A percentile compares a stretch with the other conserved stretches of the same genome.
These are phyloP conservation scores for Eragrostis nindensis DNA, from an alignment of 176 grass and related monocot species.

Conservation along the genomic window DNA sequence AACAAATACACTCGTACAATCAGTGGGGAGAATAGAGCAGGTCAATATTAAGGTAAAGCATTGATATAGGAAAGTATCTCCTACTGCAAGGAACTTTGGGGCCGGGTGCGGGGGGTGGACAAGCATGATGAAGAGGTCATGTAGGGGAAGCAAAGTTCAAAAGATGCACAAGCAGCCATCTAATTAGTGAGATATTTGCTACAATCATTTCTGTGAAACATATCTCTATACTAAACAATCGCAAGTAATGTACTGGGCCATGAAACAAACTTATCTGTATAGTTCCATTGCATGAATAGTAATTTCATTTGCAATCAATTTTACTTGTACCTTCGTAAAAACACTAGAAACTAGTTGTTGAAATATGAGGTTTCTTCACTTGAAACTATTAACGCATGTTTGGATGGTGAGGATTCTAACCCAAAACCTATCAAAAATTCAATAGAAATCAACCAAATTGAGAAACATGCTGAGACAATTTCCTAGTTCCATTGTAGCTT, in stretches of 20 bases:
- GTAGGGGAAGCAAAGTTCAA: background rate
- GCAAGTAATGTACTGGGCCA: background rate
- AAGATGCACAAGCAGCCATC: background rate
- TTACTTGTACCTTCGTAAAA: background rate
- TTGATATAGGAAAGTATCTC: conserved; percentile 18
- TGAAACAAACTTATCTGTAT: background rate
- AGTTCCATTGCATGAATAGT: background rate
- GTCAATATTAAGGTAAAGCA: background rate
- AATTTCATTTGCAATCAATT: background rate
- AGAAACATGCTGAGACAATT: background rate
- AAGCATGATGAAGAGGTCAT: background rate
- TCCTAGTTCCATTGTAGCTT: background rate
- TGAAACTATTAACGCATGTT: background rate
- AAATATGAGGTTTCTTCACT: background rate
- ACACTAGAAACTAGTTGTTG: background rate
- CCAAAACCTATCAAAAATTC: background rate
- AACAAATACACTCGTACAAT: conserved; percentile 31
- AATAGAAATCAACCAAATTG: background rate
- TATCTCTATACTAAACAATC: background rate
- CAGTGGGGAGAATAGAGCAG: background rate
- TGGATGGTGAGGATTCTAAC: background rate
- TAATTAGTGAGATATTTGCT: background rate
- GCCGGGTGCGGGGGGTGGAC: too few relatives aligned
- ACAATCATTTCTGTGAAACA: background rate
- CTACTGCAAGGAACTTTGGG: too few relatives aligned